Conservation (phyloP, 1,284 basidiomycete species). For the Thecaphora frezii region DNA sequence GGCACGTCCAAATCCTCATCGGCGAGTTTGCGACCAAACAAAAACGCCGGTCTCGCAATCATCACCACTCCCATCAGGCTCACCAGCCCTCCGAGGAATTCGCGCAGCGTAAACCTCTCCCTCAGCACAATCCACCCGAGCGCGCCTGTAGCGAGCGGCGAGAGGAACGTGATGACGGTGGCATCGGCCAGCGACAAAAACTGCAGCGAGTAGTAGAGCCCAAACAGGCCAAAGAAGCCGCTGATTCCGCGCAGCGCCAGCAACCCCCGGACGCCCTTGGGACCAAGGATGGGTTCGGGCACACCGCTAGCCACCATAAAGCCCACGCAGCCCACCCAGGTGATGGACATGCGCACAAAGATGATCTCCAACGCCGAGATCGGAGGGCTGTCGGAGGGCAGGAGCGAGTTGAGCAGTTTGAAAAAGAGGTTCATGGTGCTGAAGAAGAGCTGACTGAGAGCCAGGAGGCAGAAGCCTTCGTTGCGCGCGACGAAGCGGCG, state of each 20-base stretch:
- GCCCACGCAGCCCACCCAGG: conserved; percentile 51
- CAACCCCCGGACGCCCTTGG: conserved; percentile 68
- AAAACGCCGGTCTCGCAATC: conserved; percentile 60
- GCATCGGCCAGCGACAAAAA: conserved; percentile 74
- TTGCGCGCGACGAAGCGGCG: conserved; percentile 25
- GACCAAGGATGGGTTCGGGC: conserved; percentile 70
- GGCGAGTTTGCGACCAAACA: conserved; percentile 28
- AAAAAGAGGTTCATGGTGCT: conserved; percentile 66
- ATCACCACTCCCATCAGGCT: conserved; percentile 69
- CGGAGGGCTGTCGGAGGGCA: conserved; percentile 58
- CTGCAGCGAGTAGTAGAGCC: conserved; percentile 70
- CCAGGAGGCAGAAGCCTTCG: conserved; percentile 31
- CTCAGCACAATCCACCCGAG: conserved; percentile 70
- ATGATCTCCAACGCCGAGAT: conserved; percentile 61
- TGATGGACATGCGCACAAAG: conserved; percentile 64
- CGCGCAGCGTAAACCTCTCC: conserved; percentile 67
- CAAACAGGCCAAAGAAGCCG: conserved; percentile 66
- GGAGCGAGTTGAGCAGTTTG: conserved; percentile 67
- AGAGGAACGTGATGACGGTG: conserved; percentile 74
- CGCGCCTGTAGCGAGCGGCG: conserved; percentile 71
- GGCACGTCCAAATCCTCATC: conserved; percentile 20
- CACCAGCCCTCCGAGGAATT: conserved; percentile 69
- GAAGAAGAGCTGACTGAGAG: conserved; percentile 35
- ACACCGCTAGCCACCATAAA: conserved; percentile 62
- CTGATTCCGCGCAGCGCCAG: conserved; percentile 68